Evolutionary conservation across 805 yeast species (phyloP), one percentile per base, ranked within the genome.

Genomic region (Grigorovia jiainica): DNA sequence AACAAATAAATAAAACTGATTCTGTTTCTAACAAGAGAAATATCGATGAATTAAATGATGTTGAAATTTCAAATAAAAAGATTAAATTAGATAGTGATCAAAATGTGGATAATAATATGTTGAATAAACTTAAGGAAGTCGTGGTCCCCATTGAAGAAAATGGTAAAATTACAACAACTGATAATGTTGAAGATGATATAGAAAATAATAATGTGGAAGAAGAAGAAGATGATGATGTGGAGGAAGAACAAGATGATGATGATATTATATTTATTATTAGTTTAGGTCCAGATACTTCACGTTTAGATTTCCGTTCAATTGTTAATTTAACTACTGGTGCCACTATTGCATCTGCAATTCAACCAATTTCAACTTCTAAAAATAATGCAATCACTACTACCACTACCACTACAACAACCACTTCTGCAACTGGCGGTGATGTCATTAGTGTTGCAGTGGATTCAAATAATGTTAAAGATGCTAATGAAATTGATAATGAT

Each of bases 191-290:
- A 7, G 27, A 16, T 16, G 6, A 21, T 16, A 13, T 13, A 25
- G 19, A 8, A 13, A 31, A 36, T 9, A 40, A 23, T 13, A 37
- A 29, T 20, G 43, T 35, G 7, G 1, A 11, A 2, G 38, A 29
- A 9, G 35, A 39, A 4, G 25, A 27, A 18, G 24, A 39, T 23
- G 31, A 35, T 5, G 47, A 35, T 5, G 53, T 42, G 9, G 60
- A 52, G 2, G 69, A 64, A 3, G 72, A 66, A 13, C 73, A 66
- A 3, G 72, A 64, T 7, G 69, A 64, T 5, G 74, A 67, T 10
- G 92, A 84, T 53, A 75, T 89, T 29, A 96, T 89, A 61, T 83
- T 90, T 55, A 82, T 89, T 38, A 82, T 89, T 39, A 81, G 80
- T 34, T 58, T 61, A 19, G 68, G 67, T 17, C 50, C 57, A 2